Evolutionary conservation across 495 filamentous ascomycete genomes (phyloP), one percentile per base, ranked within the genome.

Genomic region (Saxophila tyrrhenica): DNA sequence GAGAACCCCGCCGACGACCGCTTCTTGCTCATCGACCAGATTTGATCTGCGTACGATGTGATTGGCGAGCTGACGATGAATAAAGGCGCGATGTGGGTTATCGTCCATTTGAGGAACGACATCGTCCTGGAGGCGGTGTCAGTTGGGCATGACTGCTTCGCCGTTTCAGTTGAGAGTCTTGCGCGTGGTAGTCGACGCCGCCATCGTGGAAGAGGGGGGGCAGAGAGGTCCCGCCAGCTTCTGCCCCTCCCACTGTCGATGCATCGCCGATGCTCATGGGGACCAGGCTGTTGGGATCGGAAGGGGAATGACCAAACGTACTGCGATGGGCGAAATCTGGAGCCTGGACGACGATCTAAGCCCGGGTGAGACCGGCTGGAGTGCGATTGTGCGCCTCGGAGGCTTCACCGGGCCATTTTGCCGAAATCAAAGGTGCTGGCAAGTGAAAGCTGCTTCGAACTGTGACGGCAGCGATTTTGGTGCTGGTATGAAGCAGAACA

Each of bases 41-140:
- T 95, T 71, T 98, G 89, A 71, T 95, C 89, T 54, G 82, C 78
- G 70, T 95, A 95, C 56, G 85, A 90, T 19, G 89, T 83, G 29
- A 95, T 69, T 22, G 89, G 89, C 19, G 88, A 92, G 29, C 84
- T 75, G 57, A 94, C 76, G 54, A 95, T 77, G 68, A 72, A 72
- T 42, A 70, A 47, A 11, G 69, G 69, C 55, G 69, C 65, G 35
- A 72, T 62, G 10, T 61, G 56, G 19, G 58, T 66, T 17, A 72
- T 57, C 7, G 59, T 35, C 56, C 54, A 56, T 52, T 48, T 44
- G 2, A 61, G 9, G 17, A 61, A 46, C 13, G 58, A 54, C 55
- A 57, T 57, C 23, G 38, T 25, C 23, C 58, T 60, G 54, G 24
- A 21, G 46, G 29, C n/a, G 50, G 25, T 5, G 8, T 44, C n/a